Conservation (phyloP, 2,329 filamentous ascomycete species). For the Sphaceloma murrayae region DNA sequence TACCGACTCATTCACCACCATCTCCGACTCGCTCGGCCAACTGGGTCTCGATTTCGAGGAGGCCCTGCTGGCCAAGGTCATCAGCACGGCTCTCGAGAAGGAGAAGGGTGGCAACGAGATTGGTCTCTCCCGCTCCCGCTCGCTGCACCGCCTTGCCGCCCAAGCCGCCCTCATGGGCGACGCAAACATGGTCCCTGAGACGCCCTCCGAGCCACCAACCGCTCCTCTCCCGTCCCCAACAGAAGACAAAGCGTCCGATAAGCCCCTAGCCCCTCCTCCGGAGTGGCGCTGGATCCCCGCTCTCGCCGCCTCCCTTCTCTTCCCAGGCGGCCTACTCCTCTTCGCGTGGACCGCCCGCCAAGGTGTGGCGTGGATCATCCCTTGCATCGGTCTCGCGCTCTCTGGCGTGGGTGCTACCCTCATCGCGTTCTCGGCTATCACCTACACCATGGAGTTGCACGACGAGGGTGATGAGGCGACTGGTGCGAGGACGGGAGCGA, state of each 20-base stretch:
- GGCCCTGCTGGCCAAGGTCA: slow-evolving; percentile 21
- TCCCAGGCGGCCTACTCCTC: slow-evolving; percentile 20
- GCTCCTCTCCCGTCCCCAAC: slow-evolving; percentile 11
- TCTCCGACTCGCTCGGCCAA: slow-evolving; percentile 21
- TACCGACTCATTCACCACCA: slow-evolving; percentile 20
- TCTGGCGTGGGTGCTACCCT: slow-evolving; percentile 3
- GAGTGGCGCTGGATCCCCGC: slow-evolving; percentile 21
- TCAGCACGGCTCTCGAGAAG: slow-evolving; percentile 20
- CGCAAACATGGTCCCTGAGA: slow-evolving; percentile 2
- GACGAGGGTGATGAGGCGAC: slow-evolving; percentile 6
- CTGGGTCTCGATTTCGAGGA: slow-evolving; percentile 21
- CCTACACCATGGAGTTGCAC: slow-evolving; percentile 14
- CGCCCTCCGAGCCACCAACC: not conserved
- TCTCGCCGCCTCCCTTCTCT: slow-evolving; percentile 20
- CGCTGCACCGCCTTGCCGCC: slow-evolving; percentile 17
- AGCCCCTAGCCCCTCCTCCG: slow-evolving; percentile 17
- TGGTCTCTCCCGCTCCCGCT: slow-evolving; percentile 17
- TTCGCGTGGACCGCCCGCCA: slow-evolving; percentile 20
- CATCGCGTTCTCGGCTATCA: slow-evolving; percentile 13
- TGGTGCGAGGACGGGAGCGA: slow-evolving; percentile 6
- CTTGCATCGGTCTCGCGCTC: slow-evolving; percentile 12
- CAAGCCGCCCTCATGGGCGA: slow-evolving; percentile 17
- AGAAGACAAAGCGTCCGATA: not conserved
- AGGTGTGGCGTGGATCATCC: slow-evolving; percentile 8
- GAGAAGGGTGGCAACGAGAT: slow-evolving; percentile 10